Evolutionary conservation across 1,284 basidiomycete species (phyloP).

Genomic region (Ustilago nuda): DNA sequence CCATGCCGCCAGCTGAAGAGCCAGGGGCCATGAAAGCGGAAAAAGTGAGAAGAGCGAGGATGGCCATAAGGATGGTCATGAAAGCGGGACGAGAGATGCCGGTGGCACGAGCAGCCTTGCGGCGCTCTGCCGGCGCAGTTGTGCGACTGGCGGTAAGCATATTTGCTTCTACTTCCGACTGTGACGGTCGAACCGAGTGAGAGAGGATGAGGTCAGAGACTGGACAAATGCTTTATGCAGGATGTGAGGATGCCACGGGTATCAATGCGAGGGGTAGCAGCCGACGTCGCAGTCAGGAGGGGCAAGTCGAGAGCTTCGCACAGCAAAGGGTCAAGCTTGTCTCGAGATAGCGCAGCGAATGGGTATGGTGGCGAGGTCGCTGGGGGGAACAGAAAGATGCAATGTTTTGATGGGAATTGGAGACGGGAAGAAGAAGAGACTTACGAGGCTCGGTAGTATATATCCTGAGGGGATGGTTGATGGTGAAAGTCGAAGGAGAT

Average conservation of each 20-base stretch:
- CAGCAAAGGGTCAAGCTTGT: constrained; percentile 10
- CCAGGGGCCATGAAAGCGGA: constrained; percentile 47
- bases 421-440: background rate
- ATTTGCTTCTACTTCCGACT: constrained; percentile 43
- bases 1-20: constrained; percentile 53
- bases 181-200: background rate
- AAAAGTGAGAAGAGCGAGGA: constrained; percentile 60
- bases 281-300: background rate
- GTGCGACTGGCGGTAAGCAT: constrained; percentile 42
- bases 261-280: constrained; percentile 5
- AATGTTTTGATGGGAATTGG: background rate
- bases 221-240: constrained; percentile 12
- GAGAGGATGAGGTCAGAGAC: constrained; percentile 1
- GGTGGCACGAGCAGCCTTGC: constrained; percentile 45
- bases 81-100: constrained; percentile 47
- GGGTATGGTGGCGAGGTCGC: constrained; percentile 15
- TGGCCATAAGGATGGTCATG: constrained; percentile 58
- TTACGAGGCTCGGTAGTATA: constrained; percentile 43
- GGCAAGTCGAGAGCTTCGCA: constrained; percentile 9
- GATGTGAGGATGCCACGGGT: background rate
- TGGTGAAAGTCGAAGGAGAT: constrained; percentile 18
- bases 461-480: constrained; percentile 42
- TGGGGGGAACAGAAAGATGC: background rate
- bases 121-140: constrained; percentile 47
- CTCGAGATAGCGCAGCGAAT: constrained; percentile 1